phyloP scores from a whole-genome alignment of 2,329 filamentous ascomycete genomes.

The Metarhizium rileyi region DNA sequence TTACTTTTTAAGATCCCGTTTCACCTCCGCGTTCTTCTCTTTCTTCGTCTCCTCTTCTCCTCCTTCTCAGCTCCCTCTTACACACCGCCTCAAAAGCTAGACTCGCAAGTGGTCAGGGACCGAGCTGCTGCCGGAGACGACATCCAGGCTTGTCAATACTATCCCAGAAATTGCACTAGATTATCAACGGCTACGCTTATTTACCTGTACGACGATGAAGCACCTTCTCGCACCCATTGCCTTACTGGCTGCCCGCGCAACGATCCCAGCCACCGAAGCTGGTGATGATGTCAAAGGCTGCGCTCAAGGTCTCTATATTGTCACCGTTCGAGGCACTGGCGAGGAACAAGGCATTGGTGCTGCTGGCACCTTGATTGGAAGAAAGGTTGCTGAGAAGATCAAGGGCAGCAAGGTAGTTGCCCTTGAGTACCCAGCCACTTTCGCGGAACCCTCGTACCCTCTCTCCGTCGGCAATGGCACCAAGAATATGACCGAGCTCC shows the following conservation, averaged over 20 bases:
- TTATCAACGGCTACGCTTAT: not conserved
- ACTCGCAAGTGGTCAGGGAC: not conserved
- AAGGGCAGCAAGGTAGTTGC: slow-evolving; percentile 23
- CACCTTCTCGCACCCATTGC: slow-evolving; percentile 6
- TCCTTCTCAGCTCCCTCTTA: not conserved
- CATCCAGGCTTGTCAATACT: no score
- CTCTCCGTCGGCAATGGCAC: slow-evolving; percentile 26
- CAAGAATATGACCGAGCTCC: slow-evolving; percentile 18
- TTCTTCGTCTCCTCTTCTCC: not conserved
- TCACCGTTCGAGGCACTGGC: slow-evolving; percentile 29
- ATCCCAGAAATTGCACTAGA: not conserved
- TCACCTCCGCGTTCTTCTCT: not conserved
- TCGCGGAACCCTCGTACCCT: slow-evolving; percentile 22
- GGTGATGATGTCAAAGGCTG: slow-evolving; percentile 19
- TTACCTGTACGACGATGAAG: slow-evolving; percentile 5
- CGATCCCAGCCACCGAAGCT: slow-evolving; percentile 16
- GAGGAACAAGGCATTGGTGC: slow-evolving; percentile 25
- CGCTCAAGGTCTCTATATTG: slow-evolving; percentile 27
- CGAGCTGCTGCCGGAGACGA: not conserved
- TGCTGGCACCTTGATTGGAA: slow-evolving; percentile 21
- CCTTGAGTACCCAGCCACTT: slow-evolving; percentile 29
- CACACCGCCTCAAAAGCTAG: no score
- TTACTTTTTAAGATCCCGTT: not conserved
- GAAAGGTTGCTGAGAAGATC: slow-evolving; percentile 21
- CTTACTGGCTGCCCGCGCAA: slow-evolving; percentile 8